Base-by-base conservation (phyloP, 2,329 filamentous ascomycete species). In the Fusarium tupiense region DNA sequence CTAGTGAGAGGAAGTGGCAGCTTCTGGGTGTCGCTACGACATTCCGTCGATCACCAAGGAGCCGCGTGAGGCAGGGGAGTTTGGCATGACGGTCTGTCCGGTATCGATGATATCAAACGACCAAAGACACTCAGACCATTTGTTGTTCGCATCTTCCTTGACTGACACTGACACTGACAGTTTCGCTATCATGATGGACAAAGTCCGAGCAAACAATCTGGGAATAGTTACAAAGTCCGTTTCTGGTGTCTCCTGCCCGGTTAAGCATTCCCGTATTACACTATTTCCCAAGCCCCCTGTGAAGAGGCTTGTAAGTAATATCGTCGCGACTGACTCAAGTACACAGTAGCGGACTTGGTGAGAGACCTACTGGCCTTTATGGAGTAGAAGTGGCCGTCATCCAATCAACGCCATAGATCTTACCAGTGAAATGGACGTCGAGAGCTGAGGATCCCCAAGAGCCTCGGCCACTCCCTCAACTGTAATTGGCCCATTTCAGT, bases 311-410 rank as follows among this genome's bases (percentile, higher is more conserved):
- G 56, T 47, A 47, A 64, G 60, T 40, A 50, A 47, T 33, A 46
- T 76, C 47, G 33, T 46, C 47, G 41, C 22, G 49, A 64, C 71
- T 63, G 75, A 77, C 68, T 77, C 75, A 75, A 76, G 65, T 49
- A 60, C 13, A 35, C 33, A 35, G 33, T 44, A 46, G 46, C 40
- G 41, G 56, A 47, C 41, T 50, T 61, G 46, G 53, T 41, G 31
- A 38, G 31, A 31, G 24, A 52, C 24, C 53, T 47, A 24, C 35
- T 53, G 52, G 67, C 38, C 44, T 38, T 29, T 67, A 38, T 38
- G 43, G 43, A 38, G 57, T 20, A 44, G 33, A 67, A 35, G 38
- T 24, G 46, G 46, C 60, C 29, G 46, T 46, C 46, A 67, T 61
- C 62, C 63, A 67, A 64, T 65, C 50, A 56, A 60, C 73, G 58